Percentiles rank a stretch among this genome's conserved stretches.
Conservation (phyloP, 257 asterid species). For the Schizonepeta tenuifolia region DNA sequence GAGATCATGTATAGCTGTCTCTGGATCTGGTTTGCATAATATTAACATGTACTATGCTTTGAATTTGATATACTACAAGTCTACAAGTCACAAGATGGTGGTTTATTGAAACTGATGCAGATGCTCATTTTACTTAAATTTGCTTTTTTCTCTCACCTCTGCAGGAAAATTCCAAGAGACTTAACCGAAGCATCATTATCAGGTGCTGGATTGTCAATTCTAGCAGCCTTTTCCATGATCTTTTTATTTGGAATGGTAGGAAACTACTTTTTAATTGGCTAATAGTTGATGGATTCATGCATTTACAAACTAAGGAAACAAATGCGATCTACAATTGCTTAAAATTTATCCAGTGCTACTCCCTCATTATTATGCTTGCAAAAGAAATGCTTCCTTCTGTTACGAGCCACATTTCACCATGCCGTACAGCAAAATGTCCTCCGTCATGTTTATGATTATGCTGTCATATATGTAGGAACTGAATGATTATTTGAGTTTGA, state of each 20-base stretch:
- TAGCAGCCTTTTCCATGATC: constrained; percentile 81
- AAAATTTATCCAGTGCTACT: constrained; percentile 1
- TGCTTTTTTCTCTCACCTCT: constrained; percentile 30
- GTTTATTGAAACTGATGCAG: neutral
- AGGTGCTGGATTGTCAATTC: constrained; percentile 92
- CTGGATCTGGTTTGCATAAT: neutral
- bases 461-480: constrained; percentile 69
- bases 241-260: constrained; percentile 95
- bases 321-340: neutral
- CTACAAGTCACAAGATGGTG: neutral
- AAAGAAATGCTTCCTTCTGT: neutral
- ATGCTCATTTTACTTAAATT: constrained; percentile 8
- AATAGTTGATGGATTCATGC: constrained; percentile 16
- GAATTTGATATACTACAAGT: constrained; percentile 16
- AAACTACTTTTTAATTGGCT: constrained; percentile 26
- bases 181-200: constrained; percentile 91
- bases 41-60: constrained; percentile 4
- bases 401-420: constrained; percentile 5
- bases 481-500: constrained; percentile 64
- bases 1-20: constrained; percentile 13
- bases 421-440: neutral
- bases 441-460: constrained; percentile 24
- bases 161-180: constrained; percentile 90
- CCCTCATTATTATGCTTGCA: neutral
- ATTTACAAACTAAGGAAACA: constrained; percentile 6